Percentiles rank a stretch among this genome's conserved stretches.
phyloP scores from a whole-genome alignment of 805 yeast species.

The Zygoascus biomembranicola region DNA sequence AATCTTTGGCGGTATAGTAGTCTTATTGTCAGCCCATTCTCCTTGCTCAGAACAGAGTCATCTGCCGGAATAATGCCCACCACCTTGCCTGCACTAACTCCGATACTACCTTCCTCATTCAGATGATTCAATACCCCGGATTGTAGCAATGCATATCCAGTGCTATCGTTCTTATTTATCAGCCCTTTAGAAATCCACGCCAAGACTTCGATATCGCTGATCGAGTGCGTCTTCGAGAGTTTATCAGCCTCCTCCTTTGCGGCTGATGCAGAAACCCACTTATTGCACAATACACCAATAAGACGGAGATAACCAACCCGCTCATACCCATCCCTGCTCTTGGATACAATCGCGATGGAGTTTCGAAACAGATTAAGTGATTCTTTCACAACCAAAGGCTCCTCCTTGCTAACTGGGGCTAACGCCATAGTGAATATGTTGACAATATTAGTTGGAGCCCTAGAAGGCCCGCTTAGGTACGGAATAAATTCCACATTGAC shows the following conservation, averaged over 20 bases:
- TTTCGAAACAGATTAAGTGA: background rate
- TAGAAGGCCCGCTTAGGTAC: background rate
- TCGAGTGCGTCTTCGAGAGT: background rate
- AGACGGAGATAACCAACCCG: conserved; percentile 51
- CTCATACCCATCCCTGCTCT: conserved; percentile 25
- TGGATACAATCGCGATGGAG: conserved; percentile 13
- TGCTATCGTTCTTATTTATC: conserved; percentile 45
- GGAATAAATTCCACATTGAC: background rate
- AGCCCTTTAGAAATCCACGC: conserved; percentile 72
- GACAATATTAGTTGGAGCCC: background rate
- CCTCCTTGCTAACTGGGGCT: background rate
- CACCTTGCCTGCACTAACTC: conserved; percentile 41
- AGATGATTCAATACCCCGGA: conserved; percentile 31
- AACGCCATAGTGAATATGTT: background rate
- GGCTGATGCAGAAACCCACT: conserved; percentile 32
- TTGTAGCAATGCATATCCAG: conserved; percentile 23
- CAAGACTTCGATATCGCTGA: conserved; percentile 35
- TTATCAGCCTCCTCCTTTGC: background rate
- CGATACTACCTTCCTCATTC: conserved; percentile 30
- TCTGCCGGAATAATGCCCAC: conserved; percentile 64
- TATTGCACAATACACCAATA: conserved; percentile 49
- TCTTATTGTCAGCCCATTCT: conserved; percentile 50
- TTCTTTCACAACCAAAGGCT: background rate
- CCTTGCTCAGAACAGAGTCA: conserved; percentile 49
- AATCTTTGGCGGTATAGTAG: conserved; percentile 73